Evolutionary conservation across 306 rosid species (phyloP).

Genomic region (Medicago lupulina): DNA sequence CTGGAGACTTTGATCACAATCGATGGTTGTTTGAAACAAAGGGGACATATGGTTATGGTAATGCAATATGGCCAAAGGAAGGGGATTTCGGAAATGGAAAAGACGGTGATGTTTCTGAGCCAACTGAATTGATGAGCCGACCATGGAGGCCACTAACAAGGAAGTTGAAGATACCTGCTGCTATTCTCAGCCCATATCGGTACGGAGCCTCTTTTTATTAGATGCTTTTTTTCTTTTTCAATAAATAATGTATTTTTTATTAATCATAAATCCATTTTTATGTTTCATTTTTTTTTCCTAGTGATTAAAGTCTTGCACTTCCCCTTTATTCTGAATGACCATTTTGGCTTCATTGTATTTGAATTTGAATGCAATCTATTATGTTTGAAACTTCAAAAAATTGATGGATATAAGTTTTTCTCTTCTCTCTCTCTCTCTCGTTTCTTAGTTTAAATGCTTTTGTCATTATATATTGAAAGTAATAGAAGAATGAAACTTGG

Average conservation of each 20-base stretch:
- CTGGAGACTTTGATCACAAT: constrained; percentile 93
- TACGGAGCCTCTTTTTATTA: constrained; percentile 29
- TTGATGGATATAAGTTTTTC: not conserved
- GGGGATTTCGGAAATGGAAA: constrained; percentile 74
- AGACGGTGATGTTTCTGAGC: constrained; percentile 62
- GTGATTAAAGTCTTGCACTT: not conserved
- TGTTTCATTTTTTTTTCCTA: not conserved
- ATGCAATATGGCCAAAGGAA: constrained; percentile 94
- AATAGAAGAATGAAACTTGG: not conserved
- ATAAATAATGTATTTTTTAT: not conserved
- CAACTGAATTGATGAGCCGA: constrained; percentile 71
- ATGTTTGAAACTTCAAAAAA: constrained; percentile 16
- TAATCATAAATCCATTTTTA: constrained; percentile 8
- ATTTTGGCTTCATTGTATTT: constrained; percentile 15
- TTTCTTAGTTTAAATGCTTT: not conserved
- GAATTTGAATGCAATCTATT: not conserved
- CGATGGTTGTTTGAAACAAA: constrained; percentile 93
- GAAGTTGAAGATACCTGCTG: constrained; percentile 92
- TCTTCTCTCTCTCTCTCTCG: not conserved
- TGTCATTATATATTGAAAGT: not conserved
- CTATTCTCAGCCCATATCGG: constrained; percentile 91
- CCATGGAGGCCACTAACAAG: constrained; percentile 97
- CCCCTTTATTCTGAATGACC: constrained; percentile 10
- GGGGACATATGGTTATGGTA: constrained; percentile 98
- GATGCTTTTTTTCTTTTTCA: constrained; percentile 1